These are phyloP conservation scores for Zygoascus flipseniorum DNA, from an alignment of 805 yeast species.

Conservation along the genomic window DNA sequence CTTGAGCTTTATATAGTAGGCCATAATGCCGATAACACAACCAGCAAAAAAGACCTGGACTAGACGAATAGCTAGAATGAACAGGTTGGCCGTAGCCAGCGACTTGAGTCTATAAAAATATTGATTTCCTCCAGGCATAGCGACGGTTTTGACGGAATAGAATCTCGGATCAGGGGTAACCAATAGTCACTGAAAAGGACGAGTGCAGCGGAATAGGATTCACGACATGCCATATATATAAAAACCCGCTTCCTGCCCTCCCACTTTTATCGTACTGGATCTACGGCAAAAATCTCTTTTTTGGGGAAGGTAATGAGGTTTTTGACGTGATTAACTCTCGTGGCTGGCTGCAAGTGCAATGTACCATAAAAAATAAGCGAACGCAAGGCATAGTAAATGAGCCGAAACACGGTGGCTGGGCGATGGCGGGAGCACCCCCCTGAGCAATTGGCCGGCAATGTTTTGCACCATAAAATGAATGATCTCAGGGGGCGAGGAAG, in stretches of 20 bases:
- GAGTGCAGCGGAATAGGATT: no score
- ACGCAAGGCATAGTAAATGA: not conserved
- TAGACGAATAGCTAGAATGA: constrained; percentile 19
- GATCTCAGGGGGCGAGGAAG: no score
- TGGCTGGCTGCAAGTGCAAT: not conserved
- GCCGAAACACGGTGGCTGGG: not conserved
- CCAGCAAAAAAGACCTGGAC: constrained; percentile 26
- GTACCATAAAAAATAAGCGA: not conserved
- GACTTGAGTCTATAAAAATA: constrained; percentile 10
- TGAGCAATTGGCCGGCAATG: not conserved
- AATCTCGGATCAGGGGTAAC: no score
- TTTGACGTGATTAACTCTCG: not conserved
- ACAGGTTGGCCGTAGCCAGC: constrained; percentile 21
- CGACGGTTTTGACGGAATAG: not conserved
- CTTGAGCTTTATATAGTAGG: constrained; percentile 17
- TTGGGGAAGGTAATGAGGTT: not conserved
- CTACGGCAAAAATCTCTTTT: not conserved
- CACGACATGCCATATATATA: no score
- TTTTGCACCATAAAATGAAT: no score
- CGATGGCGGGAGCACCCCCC: not conserved
- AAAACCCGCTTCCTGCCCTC: not conserved
- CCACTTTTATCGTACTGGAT: not conserved
- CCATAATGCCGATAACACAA: constrained; percentile 21
- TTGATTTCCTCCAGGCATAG: not conserved
- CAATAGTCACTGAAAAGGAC: no score